Percentiles rank a stretch among this genome's conserved stretches.
phyloP scores from a whole-genome alignment of 164 flowering plant genomes.

The Chimonanthus salicifolius region DNA sequence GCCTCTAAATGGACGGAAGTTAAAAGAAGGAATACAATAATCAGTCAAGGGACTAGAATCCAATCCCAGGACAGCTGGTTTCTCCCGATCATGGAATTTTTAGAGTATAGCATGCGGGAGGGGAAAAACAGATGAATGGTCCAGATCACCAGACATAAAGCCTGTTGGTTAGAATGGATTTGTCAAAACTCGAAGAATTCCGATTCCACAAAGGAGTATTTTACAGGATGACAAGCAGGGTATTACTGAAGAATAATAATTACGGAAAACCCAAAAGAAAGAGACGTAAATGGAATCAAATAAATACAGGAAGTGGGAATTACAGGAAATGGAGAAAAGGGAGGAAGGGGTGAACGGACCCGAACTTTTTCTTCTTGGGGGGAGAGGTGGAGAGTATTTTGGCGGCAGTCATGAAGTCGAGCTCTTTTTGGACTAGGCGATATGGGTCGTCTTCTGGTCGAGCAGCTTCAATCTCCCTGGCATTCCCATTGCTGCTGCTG shows the following conservation, averaged over 20 bases:
- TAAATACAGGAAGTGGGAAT: neutral
- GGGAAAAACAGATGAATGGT: neutral
- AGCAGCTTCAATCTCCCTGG: neutral
- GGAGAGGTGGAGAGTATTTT: conserved; percentile 65
- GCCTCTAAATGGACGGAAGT: neutral
- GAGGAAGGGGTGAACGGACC: conserved; percentile 32
- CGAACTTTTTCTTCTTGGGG: conserved; percentile 63
- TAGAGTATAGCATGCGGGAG: neutral
- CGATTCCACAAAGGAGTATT: no score
- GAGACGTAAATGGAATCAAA: neutral
- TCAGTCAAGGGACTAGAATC: neutral
- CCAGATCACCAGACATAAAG: neutral
- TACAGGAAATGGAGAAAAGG: neutral
- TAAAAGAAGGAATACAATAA: neutral
- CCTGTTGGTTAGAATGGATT: no score
- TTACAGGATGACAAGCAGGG: neutral
- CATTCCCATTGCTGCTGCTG: neutral
- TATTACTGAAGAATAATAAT: neutral
- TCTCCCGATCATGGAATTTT: neutral
- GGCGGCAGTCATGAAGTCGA: conserved; percentile 72
- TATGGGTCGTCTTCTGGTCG: conserved; percentile 20
- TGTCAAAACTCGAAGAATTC: no score
- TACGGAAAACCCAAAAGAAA: neutral
- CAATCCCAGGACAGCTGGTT: neutral
- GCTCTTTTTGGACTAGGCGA: conserved; percentile 53